These are phyloP conservation scores for Aspergillus neotritici DNA, from an alignment of 2,329 filamentous ascomycete species.

Conservation along the genomic window DNA sequence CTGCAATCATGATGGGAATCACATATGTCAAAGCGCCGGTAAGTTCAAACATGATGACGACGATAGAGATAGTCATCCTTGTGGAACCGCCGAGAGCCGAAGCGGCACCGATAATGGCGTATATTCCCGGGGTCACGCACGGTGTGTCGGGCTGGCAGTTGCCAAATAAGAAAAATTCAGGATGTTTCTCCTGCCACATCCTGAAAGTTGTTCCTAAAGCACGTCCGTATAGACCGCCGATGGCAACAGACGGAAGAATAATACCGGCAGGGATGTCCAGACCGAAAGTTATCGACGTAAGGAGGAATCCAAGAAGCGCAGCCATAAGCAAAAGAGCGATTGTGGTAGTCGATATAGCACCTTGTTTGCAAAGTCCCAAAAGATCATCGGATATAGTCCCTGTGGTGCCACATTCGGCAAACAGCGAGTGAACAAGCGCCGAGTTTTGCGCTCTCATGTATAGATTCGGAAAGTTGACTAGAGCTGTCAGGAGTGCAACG, in stretches of 20 bases:
- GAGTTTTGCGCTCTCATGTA: conserved; percentile 93
- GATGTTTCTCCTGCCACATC: conserved; percentile 75
- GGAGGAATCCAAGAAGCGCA: conserved; percentile 73
- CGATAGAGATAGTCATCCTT: conserved; percentile 94
- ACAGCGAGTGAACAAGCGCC: conserved; percentile 85
- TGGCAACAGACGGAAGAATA: conserved; percentile 91
- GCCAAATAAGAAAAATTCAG: conserved; percentile 68
- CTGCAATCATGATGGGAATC: conserved; percentile 96
- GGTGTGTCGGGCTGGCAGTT: conserved; percentile 78
- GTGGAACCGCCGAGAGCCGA: conserved; percentile 92
- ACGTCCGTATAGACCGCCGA: conserved; percentile 84
- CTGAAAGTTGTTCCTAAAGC: conserved; percentile 85
- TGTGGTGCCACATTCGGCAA: conserved; percentile 69
- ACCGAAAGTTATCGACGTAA: conserved; percentile 85
- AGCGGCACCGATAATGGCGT: conserved; percentile 92
- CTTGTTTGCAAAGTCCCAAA: conserved; percentile 84
- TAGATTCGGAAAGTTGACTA: conserved; percentile 92
- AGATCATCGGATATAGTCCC: conserved; percentile 70
- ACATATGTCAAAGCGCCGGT: conserved; percentile 95
- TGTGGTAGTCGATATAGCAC: conserved; percentile 73
- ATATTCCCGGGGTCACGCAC: conserved; percentile 90
- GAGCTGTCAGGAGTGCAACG: conserved; percentile 74
- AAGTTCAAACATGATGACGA: conserved; percentile 99
- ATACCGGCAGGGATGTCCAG: conserved; percentile 93
- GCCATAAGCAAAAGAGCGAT: conserved; percentile 79